A percentile compares a stretch with the other conserved stretches of the same genome.
Conservation (phyloP, 2,329 filamentous ascomycete species). For the Colletotrichum incanum region DNA sequence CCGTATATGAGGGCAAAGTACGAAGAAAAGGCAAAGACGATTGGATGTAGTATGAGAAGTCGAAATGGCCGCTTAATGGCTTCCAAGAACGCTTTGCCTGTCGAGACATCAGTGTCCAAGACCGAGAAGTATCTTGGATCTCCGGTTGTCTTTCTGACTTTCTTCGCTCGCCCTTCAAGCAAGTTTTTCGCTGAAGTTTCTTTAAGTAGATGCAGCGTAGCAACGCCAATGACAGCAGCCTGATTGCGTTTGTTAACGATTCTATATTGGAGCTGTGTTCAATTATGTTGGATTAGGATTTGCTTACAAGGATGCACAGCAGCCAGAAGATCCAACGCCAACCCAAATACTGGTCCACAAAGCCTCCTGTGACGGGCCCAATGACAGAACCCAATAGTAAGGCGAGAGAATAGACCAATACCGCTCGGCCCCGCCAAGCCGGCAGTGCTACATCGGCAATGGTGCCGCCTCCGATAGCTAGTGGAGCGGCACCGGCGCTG, state of each 20-base stretch:
- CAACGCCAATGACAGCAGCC: conserved; percentile 48
- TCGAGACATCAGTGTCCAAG: conserved; percentile 32
- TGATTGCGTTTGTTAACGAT: neutral
- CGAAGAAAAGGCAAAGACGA: conserved; percentile 62
- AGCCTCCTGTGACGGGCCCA: conserved; percentile 53
- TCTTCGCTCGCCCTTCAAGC: conserved; percentile 62
- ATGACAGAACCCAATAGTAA: conserved; percentile 52
- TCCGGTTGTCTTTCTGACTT: conserved; percentile 58
- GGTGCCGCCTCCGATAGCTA: conserved; percentile 54
- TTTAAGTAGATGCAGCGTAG: conserved; percentile 57
- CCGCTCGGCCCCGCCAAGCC: conserved; percentile 52
- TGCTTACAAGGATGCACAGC: conserved; percentile 54
- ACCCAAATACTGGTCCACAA: conserved; percentile 47
- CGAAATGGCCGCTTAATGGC: conserved; percentile 61
- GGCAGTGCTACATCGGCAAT: conserved; percentile 54
- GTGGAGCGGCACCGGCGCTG: conserved; percentile 46
- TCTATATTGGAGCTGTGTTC: neutral
- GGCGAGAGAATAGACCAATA: conserved; percentile 53
- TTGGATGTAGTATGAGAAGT: conserved; percentile 66
- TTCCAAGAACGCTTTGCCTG: conserved; percentile 49
- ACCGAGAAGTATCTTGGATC: conserved; percentile 46
- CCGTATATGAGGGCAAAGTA: conserved; percentile 57
- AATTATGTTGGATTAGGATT: conserved; percentile 38
- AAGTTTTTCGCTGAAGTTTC: conserved; percentile 67
- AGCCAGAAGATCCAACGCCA: conserved; percentile 66